Percentiles rank a stretch among this genome's conserved stretches.
Evolutionary conservation across 768 basidiomycete species (phyloP).

Genomic region (Leccinum rimulosum): DNA sequence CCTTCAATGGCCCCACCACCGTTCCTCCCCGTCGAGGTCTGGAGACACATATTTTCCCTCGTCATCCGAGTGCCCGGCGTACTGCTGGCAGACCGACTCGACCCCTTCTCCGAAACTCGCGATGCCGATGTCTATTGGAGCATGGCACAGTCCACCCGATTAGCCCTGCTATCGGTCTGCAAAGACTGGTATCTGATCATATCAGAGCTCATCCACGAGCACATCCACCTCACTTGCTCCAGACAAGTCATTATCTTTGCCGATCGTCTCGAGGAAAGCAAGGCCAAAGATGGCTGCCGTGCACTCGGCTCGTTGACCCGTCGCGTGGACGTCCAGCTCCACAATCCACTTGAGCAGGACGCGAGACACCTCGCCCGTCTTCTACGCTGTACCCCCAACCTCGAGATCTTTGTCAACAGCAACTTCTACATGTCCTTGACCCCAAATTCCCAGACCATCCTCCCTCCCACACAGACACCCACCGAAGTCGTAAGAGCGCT

Average conservation of each 20-base stretch:
- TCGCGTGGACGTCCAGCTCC: slow-evolving; percentile 42
- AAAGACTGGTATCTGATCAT: slow-evolving; percentile 37
- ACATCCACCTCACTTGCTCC: slow-evolving; percentile 37
- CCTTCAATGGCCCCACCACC: slow-evolving; percentile 18
- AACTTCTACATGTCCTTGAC: slow-evolving; percentile 32
- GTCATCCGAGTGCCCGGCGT: slow-evolving; percentile 35
- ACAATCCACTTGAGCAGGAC: slow-evolving; percentile 26
- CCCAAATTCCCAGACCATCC: slow-evolving; percentile 17
- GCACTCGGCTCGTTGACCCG: slow-evolving; percentile 39
- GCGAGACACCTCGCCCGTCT: slow-evolving; percentile 33
- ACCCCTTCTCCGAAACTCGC: slow-evolving; percentile 38
- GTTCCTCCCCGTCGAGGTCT: slow-evolving; percentile 37
- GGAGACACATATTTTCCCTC: slow-evolving; percentile 38
- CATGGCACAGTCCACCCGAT: slow-evolving; percentile 29
- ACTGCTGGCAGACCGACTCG: slow-evolving; percentile 34
- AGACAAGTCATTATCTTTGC: slow-evolving; percentile 36
- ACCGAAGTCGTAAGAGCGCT: slow-evolving; percentile 35
- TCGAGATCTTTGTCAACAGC: slow-evolving; percentile 42
- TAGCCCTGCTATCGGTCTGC: slow-evolving; percentile 35
- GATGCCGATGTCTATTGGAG: slow-evolving; percentile 32
- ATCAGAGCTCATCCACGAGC: slow-evolving; percentile 40
- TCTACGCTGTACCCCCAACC: slow-evolving; percentile 41
- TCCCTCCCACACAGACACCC: slow-evolving; percentile 28
- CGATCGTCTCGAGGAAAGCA: slow-evolving; percentile 34
- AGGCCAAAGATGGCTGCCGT: slow-evolving; percentile 16